These are phyloP conservation scores for Micromonas pusilla DNA, from an alignment of 139 green algal species.

Conservation along the genomic window DNA sequence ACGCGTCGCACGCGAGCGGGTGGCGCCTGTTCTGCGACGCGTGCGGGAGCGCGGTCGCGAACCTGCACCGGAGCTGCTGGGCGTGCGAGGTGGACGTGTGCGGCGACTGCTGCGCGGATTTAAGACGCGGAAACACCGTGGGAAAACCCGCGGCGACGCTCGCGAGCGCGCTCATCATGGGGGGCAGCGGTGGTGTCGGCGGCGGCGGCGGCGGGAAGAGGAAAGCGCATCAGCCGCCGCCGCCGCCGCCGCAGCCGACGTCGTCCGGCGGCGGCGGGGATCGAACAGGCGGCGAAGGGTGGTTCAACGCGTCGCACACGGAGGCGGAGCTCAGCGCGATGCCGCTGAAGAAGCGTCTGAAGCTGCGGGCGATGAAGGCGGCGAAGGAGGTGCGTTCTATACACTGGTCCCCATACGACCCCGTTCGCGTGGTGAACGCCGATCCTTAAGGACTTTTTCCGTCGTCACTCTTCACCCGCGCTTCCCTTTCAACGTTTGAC, in stretches of 20 bases:
- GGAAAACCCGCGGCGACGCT: neutral
- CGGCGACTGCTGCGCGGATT: neutral
- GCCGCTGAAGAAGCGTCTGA: conserved; percentile 9
- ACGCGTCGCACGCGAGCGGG: neutral
- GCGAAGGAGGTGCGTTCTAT: no score
- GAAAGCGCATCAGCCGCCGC: neutral
- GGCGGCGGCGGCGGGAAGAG: neutral
- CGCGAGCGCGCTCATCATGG: neutral
- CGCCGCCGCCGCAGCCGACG: neutral
- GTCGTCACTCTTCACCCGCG: no score
- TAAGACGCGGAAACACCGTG: neutral
- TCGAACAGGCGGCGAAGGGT: neutral
- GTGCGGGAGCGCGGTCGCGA: neutral
- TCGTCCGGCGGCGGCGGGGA: neutral
- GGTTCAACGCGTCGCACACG: neutral
- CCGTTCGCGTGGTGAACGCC: no score
- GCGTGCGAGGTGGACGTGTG: neutral
- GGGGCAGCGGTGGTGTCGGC: neutral
- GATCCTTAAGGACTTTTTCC: no score
- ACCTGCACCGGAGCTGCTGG: neutral
- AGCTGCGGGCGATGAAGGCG: neutral
- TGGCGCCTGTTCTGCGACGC: neutral
- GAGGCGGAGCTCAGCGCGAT: neutral
- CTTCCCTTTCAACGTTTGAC: no score
- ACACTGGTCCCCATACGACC: no score